Evolutionary conservation across 2,329 filamentous ascomycete genomes (phyloP).

Genomic region (Beauveria australis): DNA sequence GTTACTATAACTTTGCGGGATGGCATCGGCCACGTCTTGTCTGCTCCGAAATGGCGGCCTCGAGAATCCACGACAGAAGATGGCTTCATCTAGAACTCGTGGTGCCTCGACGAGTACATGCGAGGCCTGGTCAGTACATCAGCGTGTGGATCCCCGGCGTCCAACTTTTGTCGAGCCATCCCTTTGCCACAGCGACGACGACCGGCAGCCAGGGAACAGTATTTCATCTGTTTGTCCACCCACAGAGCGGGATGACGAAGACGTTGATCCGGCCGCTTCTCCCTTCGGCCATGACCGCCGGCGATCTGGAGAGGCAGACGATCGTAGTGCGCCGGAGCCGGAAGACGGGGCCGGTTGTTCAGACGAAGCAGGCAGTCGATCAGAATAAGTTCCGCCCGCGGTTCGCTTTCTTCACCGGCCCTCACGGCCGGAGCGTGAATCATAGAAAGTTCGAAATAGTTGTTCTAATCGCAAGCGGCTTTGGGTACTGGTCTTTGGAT

Average conservation of each 20-base stretch:
- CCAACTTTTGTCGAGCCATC: not conserved
- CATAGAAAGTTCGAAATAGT: not conserved
- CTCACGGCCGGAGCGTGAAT: not conserved
- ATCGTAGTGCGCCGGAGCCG: not conserved
- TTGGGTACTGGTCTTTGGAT: not conserved
- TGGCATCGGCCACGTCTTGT: not conserved
- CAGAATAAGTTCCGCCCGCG: not conserved
- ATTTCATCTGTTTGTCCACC: not conserved
- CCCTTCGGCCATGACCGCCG: not conserved
- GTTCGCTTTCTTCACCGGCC: not conserved
- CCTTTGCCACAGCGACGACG: not conserved
- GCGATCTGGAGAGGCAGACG: not conserved
- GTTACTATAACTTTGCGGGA: not conserved
- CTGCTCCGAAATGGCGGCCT: not conserved
- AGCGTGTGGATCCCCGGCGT: not conserved
- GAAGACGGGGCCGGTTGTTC: not conserved
- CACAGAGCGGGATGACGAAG: not conserved
- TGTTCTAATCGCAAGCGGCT: not conserved
- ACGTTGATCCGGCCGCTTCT: not conserved
- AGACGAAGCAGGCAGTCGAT: not conserved
- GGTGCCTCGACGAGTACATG: not conserved
- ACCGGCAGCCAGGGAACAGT: not conserved
- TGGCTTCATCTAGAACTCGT: not conserved
- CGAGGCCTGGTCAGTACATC: not conserved
- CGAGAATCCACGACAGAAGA: not conserved